Evolutionary conservation across 257 asterid genomes (phyloP).

Genomic region (Voacanga thouarsii): DNA sequence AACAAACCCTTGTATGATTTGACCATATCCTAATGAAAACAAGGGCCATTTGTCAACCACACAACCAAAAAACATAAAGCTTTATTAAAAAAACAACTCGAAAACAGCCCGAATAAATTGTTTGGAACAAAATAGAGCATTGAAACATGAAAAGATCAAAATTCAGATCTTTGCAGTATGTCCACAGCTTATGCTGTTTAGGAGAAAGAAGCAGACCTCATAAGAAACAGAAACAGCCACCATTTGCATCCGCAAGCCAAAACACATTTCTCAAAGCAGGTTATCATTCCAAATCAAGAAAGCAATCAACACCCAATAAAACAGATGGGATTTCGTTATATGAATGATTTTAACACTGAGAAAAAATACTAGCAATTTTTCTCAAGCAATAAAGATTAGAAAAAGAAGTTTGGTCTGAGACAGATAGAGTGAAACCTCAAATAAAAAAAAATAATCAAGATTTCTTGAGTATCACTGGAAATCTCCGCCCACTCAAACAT

Average conservation of each 20-base stretch:
- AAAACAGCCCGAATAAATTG: slow-evolving; percentile 17
- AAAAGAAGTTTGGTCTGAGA: slow-evolving; percentile 32
- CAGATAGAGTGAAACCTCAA: slow-evolving; percentile 30
- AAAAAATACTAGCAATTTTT: slow-evolving; percentile 29
- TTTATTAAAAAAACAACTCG: slow-evolving; percentile 18
- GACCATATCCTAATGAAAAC: slow-evolving; percentile 12
- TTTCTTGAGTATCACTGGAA: no score
- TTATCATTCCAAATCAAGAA: slow-evolving; percentile 22
- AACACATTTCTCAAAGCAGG: slow-evolving; percentile 34
- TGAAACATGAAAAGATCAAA: slow-evolving; percentile 24
- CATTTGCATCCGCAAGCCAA: slow-evolving; percentile 39
- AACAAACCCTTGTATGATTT: slow-evolving; percentile 6
- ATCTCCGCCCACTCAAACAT: no score
- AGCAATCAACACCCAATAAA: slow-evolving; percentile 20
- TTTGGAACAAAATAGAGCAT: slow-evolving; percentile 15
- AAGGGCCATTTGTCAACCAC: slow-evolving; percentile 16
- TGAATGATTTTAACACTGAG: slow-evolving; percentile 29
- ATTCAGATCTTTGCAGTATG: slow-evolving; percentile 27
- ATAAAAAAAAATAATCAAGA: slow-evolving; percentile 28
- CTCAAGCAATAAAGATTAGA: slow-evolving; percentile 13
- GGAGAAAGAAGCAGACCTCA: slow-evolving; percentile 37
- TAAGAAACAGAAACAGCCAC: slow-evolving; percentile 31
- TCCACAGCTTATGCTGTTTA: slow-evolving; percentile 1
- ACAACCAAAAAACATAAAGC: slow-evolving; percentile 14
- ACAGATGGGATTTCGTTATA: slow-evolving; percentile 30